Evolutionary conservation across 2,329 filamentous ascomycete species (phyloP).

Genomic region (Trichophyton simii): DNA sequence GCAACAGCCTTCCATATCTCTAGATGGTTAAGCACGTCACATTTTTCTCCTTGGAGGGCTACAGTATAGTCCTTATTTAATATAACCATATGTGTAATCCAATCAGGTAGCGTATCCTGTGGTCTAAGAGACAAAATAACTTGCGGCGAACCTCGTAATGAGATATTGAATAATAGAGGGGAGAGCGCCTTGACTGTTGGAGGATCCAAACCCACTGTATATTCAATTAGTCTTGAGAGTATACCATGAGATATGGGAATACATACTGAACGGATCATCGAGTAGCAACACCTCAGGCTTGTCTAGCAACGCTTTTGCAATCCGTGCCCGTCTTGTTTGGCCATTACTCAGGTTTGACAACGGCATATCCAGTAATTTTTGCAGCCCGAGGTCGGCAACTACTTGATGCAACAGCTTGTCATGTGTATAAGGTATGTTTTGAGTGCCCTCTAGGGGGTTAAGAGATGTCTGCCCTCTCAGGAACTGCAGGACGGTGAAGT

Average conservation of each 20-base stretch:
- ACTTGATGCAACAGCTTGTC: conserved; percentile 47
- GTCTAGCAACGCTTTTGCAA: conserved; percentile 70
- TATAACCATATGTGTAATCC: conserved; percentile 76
- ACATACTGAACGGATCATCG: conserved; percentile 75
- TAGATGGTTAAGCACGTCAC: conserved; percentile 41
- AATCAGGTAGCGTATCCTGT: conserved; percentile 76
- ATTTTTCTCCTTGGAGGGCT: conserved; percentile 52
- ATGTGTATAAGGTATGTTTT: conserved; percentile 32
- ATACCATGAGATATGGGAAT: conserved; percentile 2
- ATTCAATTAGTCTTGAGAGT: conserved; percentile 12
- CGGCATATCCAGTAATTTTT: conserved; percentile 60
- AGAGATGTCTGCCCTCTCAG: conserved; percentile 70
- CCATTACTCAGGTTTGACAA: conserved; percentile 88
- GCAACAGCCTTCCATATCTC: conserved; percentile 20
- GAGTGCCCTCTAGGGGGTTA: conserved; percentile 52
- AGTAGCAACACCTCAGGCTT: conserved; percentile 70
- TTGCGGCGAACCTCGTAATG: conserved; percentile 53
- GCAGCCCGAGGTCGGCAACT: conserved; percentile 56
- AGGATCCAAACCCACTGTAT: conserved; percentile 70
- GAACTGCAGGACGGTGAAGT: conserved; percentile 74
- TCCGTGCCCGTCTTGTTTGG: conserved; percentile 73
- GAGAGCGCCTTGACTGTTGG: conserved; percentile 62
- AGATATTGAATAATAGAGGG: conserved; percentile 55
- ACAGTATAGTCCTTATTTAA: conserved; percentile 56
- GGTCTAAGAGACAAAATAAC: conserved; percentile 67